Base-by-base conservation (phyloP, 1,139 yeast genomes). In the Nadsonia commutata region DNA sequence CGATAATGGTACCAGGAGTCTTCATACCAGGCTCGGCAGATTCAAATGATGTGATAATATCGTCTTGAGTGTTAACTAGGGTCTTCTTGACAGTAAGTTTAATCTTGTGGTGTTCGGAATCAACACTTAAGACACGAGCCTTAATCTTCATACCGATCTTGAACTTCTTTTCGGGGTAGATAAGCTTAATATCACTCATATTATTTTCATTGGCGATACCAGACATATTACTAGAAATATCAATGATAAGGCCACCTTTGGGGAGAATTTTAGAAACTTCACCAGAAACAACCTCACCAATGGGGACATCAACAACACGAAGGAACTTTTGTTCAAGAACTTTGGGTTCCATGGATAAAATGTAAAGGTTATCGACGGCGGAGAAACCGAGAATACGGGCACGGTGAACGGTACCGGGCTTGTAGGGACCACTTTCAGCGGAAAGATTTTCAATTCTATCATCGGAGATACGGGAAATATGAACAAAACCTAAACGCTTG, bases 101-200 rank as follows among this genome's bases (percentile, higher is more conserved):
- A 40, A 85, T 65, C 45, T 71, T 65, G 38, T 67, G 64, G 43
- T 61, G 63, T 54, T 52, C 58, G 27, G 57, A 54, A 42, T 73
- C 71, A 22, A 69, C 63, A 38, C 57, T 56, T 17, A 73, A 52
- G 21, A 67, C 75, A 62, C 95, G 76, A 48, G 81, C 94, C 55
- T 73, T 81, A 36, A 83, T 82, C 52, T 78, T 81, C 41, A 80
- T 67, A 8, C 95, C 97, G 42, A 76, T 75, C 61, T 83, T 84
- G 69, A 78, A 90, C 58, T 86, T 84, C 66, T 90, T 76, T 62
- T 90, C 97, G 4, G 98, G 98, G 57, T 86, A 80, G 6, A 78
- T 76, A 50, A 90, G 68, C 57, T 78, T 80, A 48, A 82, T 72
- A 60, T 90, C 99, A 51, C 94, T 80, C 62, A 90, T 75, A 54